Conservation (phyloP, 352 stramenopile species). For the Thraustochytrium striatum region DNA sequence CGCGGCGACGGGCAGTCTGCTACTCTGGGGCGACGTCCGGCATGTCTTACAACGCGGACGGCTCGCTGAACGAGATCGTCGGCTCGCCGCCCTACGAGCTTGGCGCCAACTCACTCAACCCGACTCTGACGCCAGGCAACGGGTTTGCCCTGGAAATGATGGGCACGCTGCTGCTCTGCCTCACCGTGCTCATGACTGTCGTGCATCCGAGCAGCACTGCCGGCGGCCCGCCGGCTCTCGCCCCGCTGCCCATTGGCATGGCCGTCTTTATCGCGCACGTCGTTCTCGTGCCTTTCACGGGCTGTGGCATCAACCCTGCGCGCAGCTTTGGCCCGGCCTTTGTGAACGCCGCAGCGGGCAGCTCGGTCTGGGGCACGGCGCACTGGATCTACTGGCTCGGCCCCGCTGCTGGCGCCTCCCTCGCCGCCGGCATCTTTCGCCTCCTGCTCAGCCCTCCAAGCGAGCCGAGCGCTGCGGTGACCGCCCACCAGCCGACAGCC, state of each 20-base stretch:
- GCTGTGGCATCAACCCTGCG: slow-evolving; percentile 67
- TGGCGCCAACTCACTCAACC: slow-evolving; percentile 43
- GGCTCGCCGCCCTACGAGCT: slow-evolving; percentile 39
- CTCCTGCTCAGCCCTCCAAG: not conserved
- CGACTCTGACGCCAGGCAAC: slow-evolving; percentile 6
- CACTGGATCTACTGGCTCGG: slow-evolving; percentile 45
- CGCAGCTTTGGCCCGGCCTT: slow-evolving; percentile 59
- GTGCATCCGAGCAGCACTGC: slow-evolving; percentile 29
- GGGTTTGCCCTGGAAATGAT: slow-evolving; percentile 47
- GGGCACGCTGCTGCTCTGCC: slow-evolving; percentile 38
- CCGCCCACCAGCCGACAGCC: too few species aligned
- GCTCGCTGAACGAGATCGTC: not conserved
- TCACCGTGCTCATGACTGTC: slow-evolving; percentile 36
- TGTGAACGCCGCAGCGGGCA: slow-evolving; percentile 47
- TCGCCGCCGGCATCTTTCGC: not conserved
- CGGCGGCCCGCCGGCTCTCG: not conserved
- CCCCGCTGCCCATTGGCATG: slow-evolving; percentile 49
- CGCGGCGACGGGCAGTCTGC: slow-evolving; percentile 5
- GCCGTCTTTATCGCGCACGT: slow-evolving; percentile 59
- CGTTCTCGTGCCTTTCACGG: slow-evolving; percentile 62
- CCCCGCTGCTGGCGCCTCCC: not conserved
- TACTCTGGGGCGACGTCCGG: slow-evolving; percentile 21
- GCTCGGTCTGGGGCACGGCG: not conserved
- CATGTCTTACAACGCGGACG: slow-evolving; percentile 9
- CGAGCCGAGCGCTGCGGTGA: not conserved